Evolutionary conservation across 106 monocot species (phyloP).

Genomic region (Xerophyta viscosa): DNA sequence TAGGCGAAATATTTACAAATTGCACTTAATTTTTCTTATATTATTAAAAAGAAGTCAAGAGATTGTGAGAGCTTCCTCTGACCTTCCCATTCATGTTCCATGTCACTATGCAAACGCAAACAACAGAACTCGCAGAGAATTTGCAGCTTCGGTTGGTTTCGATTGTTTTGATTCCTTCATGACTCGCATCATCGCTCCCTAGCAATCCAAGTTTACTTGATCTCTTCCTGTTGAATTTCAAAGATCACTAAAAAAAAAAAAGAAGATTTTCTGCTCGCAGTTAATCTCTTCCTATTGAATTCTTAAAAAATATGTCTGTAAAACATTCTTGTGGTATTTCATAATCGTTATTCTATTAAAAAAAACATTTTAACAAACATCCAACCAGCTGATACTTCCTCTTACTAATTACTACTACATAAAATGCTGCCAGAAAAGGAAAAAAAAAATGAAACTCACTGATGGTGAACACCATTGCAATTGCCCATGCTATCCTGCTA

Average conservation of each 20-base stretch:
- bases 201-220: neutral
- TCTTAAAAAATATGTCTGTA: too few relatives aligned
- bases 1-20: too few relatives aligned
- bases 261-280: too few relatives aligned
- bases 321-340: too few relatives aligned
- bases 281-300: too few relatives aligned
- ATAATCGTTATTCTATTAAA: neutral
- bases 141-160: constrained; percentile 17
- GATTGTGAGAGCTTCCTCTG: neutral
- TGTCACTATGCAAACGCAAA: constrained; percentile 42
- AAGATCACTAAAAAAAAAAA: too few relatives aligned
- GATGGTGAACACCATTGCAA: constrained; percentile 6
- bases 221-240: constrained; percentile 8
- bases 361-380: too few relatives aligned
- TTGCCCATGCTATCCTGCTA: constrained; percentile 6
- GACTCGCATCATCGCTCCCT: constrained; percentile 6
- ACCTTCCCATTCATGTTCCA: constrained; percentile 44
- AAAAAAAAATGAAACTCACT: too few relatives aligned
- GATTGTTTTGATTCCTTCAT: constrained; percentile 40
- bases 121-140: constrained; percentile 22
- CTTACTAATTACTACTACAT: too few relatives aligned
- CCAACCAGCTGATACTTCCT: too few relatives aligned
- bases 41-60: neutral
- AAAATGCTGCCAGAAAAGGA: too few relatives aligned
- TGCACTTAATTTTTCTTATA: too few relatives aligned